phyloP scores from a whole-genome alignment of 2,329 filamentous ascomycete species.

The Teratosphaeria destructans region DNA sequence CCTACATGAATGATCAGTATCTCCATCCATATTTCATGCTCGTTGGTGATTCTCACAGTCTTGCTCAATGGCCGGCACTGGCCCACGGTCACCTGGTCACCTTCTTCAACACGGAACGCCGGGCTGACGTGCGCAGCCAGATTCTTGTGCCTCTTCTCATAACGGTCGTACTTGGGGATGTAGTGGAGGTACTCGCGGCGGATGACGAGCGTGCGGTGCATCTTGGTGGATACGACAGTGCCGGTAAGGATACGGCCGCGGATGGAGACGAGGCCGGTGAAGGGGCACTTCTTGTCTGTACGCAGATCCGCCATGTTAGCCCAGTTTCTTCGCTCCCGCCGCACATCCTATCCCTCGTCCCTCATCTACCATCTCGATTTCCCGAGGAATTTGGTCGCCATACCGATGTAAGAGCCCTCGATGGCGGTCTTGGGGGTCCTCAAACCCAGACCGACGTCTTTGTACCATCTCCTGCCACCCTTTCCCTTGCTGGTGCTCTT shows the following conservation, averaged over 20 bases:
- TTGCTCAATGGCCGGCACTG: conserved; percentile 99
- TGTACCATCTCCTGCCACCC: conserved; percentile 94
- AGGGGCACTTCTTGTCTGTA: conserved; percentile 99
- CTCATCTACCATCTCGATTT: neutral
- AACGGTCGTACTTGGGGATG: conserved; percentile 98
- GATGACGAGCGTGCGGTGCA: conserved; percentile 99
- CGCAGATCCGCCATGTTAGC: conserved; percentile 1
- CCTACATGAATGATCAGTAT: conserved; percentile 41
- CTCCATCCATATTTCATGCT: neutral
- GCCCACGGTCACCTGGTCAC: conserved; percentile 98
- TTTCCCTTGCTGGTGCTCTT: conserved; percentile 74
- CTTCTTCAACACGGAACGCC: conserved; percentile 99
- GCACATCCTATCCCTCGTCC: neutral
- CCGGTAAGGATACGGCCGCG: conserved; percentile 99
- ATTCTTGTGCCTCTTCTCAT: conserved; percentile 99
- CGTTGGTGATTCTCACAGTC: conserved; percentile 56
- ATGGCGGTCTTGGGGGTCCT: conserved; percentile 97
- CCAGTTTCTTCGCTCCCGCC: neutral
- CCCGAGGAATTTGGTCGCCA: conserved; percentile 27
- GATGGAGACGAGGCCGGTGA: conserved; percentile 98
- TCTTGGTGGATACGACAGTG: conserved; percentile 99
- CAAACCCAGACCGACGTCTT: conserved; percentile 99
- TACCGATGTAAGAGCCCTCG: conserved; percentile 98
- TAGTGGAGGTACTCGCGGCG: conserved; percentile 99
- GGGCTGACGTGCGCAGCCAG: conserved; percentile 96